Evolutionary conservation across 805 yeast genomes (phyloP), one percentile per base, ranked within the genome.

Genomic region (Suhomyces xylopsoci): DNA sequence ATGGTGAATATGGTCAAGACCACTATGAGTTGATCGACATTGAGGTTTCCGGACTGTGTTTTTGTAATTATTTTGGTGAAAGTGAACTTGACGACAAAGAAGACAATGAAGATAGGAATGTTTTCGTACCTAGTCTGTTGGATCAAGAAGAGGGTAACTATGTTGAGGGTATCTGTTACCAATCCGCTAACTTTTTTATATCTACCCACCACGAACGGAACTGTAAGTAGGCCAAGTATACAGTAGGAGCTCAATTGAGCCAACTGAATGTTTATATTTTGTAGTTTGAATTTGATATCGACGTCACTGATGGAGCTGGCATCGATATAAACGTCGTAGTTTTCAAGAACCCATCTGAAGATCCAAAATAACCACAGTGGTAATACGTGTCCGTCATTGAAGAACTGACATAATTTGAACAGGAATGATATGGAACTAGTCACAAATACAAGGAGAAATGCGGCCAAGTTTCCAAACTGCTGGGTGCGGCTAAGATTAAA

Each of bases 401-500:
- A 60, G 24, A 79, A 81, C 67, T 81, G 83, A 20, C 74, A 62
- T 7, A 81, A 55, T 58, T 88, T 88, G 71, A 83, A 87, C 43
- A 74, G 68, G 28, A 83, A 64, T 4, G 84, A 72, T 3, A 81
- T 54, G 1, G 77, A 62, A 0, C 78, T 67, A 2, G 85, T 60
- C 6, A 81, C 64, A 49, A 82, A 80, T 5, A 82, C 62, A 2
- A 71, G 49, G 12, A 80, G 64, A 56, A 84, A 81, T 1, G 82
- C 67, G 4, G 76, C 40, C 49, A 70, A 58, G 9, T 68, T 59
- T n/a, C 69, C 65, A 28, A 61, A 36, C 36, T 64, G 65, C 17
- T 45, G 54, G 12, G 56, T 48, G 5, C 4, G 14, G n/a, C 20
- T 45, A 15, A 26, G 34, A 24, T 49, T 52, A 2, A 56, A 43